Evolutionary conservation across 306 rosid genomes (phyloP).

Genomic region (Mucuna pruriens): DNA sequence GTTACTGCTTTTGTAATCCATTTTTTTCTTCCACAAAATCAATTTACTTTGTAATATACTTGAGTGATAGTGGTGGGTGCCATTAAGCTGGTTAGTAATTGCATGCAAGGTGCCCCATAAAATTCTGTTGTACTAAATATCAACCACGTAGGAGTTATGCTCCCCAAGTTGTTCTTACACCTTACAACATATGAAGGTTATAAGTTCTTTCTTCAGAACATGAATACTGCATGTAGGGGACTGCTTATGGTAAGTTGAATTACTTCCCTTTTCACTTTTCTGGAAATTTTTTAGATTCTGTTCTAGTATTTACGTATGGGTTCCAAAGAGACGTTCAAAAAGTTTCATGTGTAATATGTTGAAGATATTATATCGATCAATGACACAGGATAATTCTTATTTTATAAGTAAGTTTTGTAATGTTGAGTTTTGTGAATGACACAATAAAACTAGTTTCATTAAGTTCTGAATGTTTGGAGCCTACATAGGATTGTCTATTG

Average conservation of each 20-base stretch:
- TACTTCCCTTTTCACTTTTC: background rate
- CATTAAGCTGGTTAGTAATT: constrained; percentile 33
- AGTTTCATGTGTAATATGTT: no score
- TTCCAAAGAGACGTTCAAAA: background rate
- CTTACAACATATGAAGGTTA: constrained; percentile 35
- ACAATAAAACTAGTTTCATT: background rate
- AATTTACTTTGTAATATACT: constrained; percentile 51
- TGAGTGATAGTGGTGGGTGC: constrained; percentile 35
- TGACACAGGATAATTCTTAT: no score
- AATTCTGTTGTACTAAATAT: constrained; percentile 42
- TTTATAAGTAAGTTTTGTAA: no score
- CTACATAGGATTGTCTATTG: background rate
- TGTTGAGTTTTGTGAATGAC: no score
- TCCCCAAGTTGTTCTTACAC: constrained; percentile 36
- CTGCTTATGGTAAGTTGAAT: background rate
- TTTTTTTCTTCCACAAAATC: constrained; percentile 30
- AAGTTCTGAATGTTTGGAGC: background rate
- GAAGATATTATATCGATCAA: no score
- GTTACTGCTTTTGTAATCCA: constrained; percentile 24
- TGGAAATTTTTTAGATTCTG: background rate
- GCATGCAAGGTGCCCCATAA: constrained; percentile 35
- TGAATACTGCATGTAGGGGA: background rate
- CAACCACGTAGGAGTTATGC: constrained; percentile 36
- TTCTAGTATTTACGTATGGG: background rate
- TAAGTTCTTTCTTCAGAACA: constrained; percentile 2